Conservation (phyloP, 2,329 filamentous ascomycete species). For the Aspergillus sp. region DNA sequence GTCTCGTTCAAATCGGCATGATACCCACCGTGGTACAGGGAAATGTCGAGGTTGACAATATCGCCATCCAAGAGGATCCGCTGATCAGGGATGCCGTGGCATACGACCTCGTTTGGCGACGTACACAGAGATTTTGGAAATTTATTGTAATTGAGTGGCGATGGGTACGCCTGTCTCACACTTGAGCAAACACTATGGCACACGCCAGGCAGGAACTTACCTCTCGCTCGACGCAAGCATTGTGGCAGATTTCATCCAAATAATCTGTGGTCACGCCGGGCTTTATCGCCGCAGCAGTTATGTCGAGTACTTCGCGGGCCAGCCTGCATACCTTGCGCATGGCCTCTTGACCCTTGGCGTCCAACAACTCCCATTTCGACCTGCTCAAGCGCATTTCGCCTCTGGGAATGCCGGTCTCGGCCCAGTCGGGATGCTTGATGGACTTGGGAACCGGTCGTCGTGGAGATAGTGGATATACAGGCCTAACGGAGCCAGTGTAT, state of each 20-base stretch:
- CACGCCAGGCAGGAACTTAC: slow-evolving; percentile 54
- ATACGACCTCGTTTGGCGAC: slow-evolving; percentile 91
- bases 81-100: slow-evolving; percentile 92
- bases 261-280: slow-evolving; percentile 90
- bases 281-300: slow-evolving; percentile 75
- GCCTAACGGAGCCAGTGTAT: slow-evolving; percentile 77
- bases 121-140: slow-evolving; percentile 97
- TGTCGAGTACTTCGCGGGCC: slow-evolving; percentile 84
- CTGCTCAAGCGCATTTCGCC: slow-evolving; percentile 64
- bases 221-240: slow-evolving; percentile 79
- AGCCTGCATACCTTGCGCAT: slow-evolving; percentile 88
- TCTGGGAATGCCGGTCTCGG: slow-evolving; percentile 71
- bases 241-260: slow-evolving; percentile 87
- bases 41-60: slow-evolving; percentile 92
- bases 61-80: slow-evolving; percentile 82
- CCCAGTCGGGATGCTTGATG: slow-evolving; percentile 82
- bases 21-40: slow-evolving; percentile 86
- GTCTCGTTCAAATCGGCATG: slow-evolving; percentile 95
- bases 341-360: slow-evolving; percentile 73
- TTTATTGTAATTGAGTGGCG: slow-evolving; percentile 85
- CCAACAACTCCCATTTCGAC: slow-evolving; percentile 77
- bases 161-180: slow-evolving; percentile 76
- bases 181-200: background rate
- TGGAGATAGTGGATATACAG: slow-evolving; percentile 78
- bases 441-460: slow-evolving; percentile 71